These are phyloP conservation scores for Pestalotiopsis sp. DNA, from an alignment of 2,329 filamentous ascomycete genomes.

Conservation along the genomic window DNA sequence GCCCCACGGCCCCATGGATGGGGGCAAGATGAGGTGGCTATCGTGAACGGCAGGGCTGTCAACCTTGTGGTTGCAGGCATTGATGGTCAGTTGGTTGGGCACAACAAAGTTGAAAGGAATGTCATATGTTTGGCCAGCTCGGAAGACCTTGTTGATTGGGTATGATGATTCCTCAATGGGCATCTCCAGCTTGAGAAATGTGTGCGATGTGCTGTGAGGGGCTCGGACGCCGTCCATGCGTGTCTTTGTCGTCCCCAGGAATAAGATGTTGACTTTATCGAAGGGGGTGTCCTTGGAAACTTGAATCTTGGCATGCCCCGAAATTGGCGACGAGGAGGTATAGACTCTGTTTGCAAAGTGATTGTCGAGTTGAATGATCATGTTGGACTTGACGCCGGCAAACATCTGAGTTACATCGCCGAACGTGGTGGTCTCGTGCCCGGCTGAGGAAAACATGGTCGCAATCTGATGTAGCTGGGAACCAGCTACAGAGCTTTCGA, in stretches of 20 bases:
- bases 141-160: slow-evolving; percentile 49
- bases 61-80: slow-evolving; percentile 55
- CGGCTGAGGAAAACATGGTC: slow-evolving; percentile 16
- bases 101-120: slow-evolving; percentile 64
- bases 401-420: slow-evolving; percentile 23
- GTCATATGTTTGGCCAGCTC: slow-evolving; percentile 49
- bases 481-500: neutral
- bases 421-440: slow-evolving; percentile 16
- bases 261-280: slow-evolving; percentile 53
- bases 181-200: slow-evolving; percentile 42
- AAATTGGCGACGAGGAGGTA: slow-evolving; percentile 54
- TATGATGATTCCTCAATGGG: slow-evolving; percentile 47
- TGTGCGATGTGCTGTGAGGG: slow-evolving; percentile 50
- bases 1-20: slow-evolving; percentile 55
- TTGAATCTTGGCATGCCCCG: slow-evolving; percentile 50
- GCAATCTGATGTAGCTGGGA: neutral
- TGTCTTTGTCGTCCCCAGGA: slow-evolving; percentile 53
- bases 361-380: slow-evolving; percentile 53
- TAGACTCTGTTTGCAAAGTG: slow-evolving; percentile 60
- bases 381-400: slow-evolving; percentile 34
- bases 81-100: slow-evolving; percentile 58
- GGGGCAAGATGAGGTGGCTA: slow-evolving; percentile 56
- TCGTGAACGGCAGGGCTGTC: slow-evolving; percentile 48
- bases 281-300: slow-evolving; percentile 49
- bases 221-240: slow-evolving; percentile 53